A percentile compares a stretch with the other conserved stretches of the same genome.
phyloP scores from a whole-genome alignment of 768 basidiomycete species.

The Tubosaeta brunneosetosa region DNA sequence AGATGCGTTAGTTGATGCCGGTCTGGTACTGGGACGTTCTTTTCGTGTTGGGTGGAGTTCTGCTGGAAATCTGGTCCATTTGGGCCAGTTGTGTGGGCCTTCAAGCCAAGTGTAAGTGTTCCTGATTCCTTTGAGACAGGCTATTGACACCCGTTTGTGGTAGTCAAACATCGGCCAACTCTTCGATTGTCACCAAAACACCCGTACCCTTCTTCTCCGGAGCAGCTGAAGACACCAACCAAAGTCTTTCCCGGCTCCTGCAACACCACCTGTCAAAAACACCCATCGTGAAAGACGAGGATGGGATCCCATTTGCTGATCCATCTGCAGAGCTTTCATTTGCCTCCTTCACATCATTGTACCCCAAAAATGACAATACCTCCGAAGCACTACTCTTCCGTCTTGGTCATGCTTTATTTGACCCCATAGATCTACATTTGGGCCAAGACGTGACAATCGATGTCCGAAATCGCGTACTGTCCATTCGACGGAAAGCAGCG shows the following conservation, averaged over 20 bases:
- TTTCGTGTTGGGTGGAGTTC: conserved; percentile 92
- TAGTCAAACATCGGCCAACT: conserved; percentile 57
- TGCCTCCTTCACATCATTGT: conserved; percentile 67
- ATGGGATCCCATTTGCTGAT: conserved; percentile 63
- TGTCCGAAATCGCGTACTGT: conserved; percentile 53
- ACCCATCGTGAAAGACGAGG: conserved; percentile 63
- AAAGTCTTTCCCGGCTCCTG: conserved; percentile 58
- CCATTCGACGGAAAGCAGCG: conserved; percentile 70
- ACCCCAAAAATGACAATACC: conserved; percentile 64
- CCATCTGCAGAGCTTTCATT: conserved; percentile 68
- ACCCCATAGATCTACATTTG: conserved; percentile 67
- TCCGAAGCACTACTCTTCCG: conserved; percentile 80
- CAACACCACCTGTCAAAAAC: conserved; percentile 75
- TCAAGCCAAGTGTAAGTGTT: conserved; percentile 46
- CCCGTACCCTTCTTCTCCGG: conserved; percentile 39
- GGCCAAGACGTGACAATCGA: conserved; percentile 51
- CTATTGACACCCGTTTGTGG: conserved; percentile 6
- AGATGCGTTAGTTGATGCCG: conserved; percentile 69
- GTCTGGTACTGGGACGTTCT: conserved; percentile 78
- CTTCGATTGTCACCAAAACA: conserved; percentile 53
- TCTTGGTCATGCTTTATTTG: conserved; percentile 87
- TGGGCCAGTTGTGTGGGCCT: conserved; percentile 69
- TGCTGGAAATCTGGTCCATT: conserved; percentile 66
- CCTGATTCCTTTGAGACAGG: neutral
- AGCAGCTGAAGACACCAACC: conserved; percentile 30